Conservation (phyloP, 1,284 basidiomycete species). For the Tylopilus orsonianus region DNA sequence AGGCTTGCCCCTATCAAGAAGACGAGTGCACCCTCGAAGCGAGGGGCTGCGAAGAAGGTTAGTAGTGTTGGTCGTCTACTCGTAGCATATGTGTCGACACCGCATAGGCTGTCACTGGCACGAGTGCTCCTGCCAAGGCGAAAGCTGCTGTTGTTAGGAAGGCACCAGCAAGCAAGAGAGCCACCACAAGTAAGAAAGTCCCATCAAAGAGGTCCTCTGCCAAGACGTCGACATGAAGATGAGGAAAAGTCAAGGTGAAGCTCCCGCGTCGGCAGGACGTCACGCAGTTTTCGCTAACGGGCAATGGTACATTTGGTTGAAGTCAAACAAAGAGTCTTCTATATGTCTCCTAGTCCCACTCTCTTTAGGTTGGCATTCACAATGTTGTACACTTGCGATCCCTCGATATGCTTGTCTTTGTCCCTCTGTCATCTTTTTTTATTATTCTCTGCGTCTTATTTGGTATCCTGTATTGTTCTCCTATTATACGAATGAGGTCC, state of each 20-base stretch:
- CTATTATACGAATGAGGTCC: slow-evolving; percentile 19
- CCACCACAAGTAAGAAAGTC: slow-evolving; percentile 33
- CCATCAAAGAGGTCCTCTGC: slow-evolving; percentile 26
- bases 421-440: slow-evolving; percentile 16
- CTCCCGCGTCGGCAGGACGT: not conserved
- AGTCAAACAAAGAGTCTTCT: not conserved
- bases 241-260: slow-evolving; percentile 7
- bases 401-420: slow-evolving; percentile 31
- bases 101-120: slow-evolving; percentile 49
- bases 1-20: slow-evolving; percentile 52
- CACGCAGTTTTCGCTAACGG: slow-evolving; percentile 2
- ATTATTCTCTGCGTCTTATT: slow-evolving; percentile 33
- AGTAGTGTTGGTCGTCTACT: not conserved
- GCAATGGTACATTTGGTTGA: not conserved
- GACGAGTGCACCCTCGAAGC: slow-evolving; percentile 44
- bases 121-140: slow-evolving; percentile 35
- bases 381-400: slow-evolving; percentile 34
- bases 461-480: slow-evolving; percentile 31
- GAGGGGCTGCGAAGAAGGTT: slow-evolving; percentile 58
- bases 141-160: slow-evolving; percentile 39
- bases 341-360: slow-evolving; percentile 9
- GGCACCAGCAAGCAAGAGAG: slow-evolving; percentile 37
- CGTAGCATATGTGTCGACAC: not conserved
- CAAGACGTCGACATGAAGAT: slow-evolving; percentile 20
- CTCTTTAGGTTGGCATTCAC: slow-evolving; percentile 9